Percentiles rank a stretch among this genome's conserved stretches.
Evolutionary conservation across 495 filamentous ascomycete species (phyloP).

Genomic region (Terfezia claveryi): DNA sequence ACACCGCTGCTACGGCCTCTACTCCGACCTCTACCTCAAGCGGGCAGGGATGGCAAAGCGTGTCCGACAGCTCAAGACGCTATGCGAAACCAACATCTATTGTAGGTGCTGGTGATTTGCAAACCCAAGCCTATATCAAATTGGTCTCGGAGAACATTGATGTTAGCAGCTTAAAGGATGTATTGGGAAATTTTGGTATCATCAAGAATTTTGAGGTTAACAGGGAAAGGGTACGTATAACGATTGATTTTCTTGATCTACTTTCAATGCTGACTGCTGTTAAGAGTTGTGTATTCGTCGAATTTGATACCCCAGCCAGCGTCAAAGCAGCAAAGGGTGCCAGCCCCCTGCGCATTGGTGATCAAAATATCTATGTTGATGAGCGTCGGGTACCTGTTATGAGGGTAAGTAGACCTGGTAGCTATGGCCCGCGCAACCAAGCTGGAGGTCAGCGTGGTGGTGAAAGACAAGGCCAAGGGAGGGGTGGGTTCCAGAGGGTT

Average conservation of each 20-base stretch:
- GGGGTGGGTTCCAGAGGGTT: slow-evolving; percentile 7
- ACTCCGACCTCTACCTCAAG: slow-evolving; percentile 7
- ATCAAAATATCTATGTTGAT: slow-evolving; percentile 64
- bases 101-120: slow-evolving; percentile 24
- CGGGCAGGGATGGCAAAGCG: slow-evolving; percentile 12
- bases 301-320: slow-evolving; percentile 57
- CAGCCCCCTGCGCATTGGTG: slow-evolving; percentile 68
- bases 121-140: slow-evolving; percentile 69
- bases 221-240: slow-evolving; percentile 52
- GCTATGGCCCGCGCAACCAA: slow-evolving; percentile 4
- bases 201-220: slow-evolving; percentile 74
- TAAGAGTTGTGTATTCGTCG: slow-evolving; percentile 91
- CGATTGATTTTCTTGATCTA: neutral
- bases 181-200: slow-evolving; percentile 51
- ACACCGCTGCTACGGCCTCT: slow-evolving; percentile 24
- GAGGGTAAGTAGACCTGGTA: slow-evolving; percentile 2
- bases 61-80: slow-evolving; percentile 12
- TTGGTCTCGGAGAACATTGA: slow-evolving; percentile 72
- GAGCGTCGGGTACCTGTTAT: slow-evolving; percentile 40
- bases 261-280: too few relatives aligned
- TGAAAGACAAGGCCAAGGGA: slow-evolving; percentile 2
- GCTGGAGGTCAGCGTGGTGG: neutral
- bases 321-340: slow-evolving; percentile 61
- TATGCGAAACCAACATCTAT: slow-evolving; percentile 14
- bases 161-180: slow-evolving; percentile 38